phyloP scores from a whole-genome alignment of 805 yeast species.

The Zygotorulaspora sp. region DNA sequence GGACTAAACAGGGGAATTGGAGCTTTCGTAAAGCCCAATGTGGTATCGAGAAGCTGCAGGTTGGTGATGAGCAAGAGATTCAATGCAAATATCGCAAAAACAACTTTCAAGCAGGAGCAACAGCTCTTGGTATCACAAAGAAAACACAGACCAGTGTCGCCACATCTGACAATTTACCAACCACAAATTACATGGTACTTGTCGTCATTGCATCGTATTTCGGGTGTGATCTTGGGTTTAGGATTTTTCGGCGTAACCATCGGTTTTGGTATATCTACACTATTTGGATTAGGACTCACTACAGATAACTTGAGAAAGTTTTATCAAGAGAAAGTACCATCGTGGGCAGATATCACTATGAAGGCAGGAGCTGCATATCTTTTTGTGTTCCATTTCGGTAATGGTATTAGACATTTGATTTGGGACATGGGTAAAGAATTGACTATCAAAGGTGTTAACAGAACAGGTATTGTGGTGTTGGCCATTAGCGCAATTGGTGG shows the following conservation, averaged over 20 bases:
- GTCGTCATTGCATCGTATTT: slow-evolving; percentile 79
- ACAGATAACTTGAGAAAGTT: slow-evolving; percentile 35
- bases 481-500: slow-evolving; percentile 59
- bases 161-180: slow-evolving; percentile 84
- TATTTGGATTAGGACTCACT: slow-evolving; percentile 48
- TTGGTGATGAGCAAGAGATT: slow-evolving; percentile 10
- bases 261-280: slow-evolving; percentile 65
- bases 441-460: slow-evolving; percentile 80
- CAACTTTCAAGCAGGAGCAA: slow-evolving; percentile 50
- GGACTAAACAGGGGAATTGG: slow-evolving; percentile 16
- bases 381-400: slow-evolving; percentile 78
- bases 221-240: slow-evolving; percentile 78
- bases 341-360: slow-evolving; percentile 52
- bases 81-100: slow-evolving; percentile 11
- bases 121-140: slow-evolving; percentile 75
- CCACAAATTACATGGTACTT: slow-evolving; percentile 83
- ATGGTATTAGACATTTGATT: slow-evolving; percentile 87
- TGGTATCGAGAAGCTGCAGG: slow-evolving; percentile 12
- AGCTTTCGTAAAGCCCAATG: slow-evolving; percentile 11
- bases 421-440: slow-evolving; percentile 90
- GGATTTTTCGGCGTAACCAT: slow-evolving; percentile 75
- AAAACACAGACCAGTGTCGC: slow-evolving; percentile 82
- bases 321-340: slow-evolving; percentile 58
- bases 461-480: slow-evolving; percentile 82
- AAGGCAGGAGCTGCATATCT: slow-evolving; percentile 76